Conservation (phyloP, 345 rosid species). For the Melastoma malabathricum region DNA sequence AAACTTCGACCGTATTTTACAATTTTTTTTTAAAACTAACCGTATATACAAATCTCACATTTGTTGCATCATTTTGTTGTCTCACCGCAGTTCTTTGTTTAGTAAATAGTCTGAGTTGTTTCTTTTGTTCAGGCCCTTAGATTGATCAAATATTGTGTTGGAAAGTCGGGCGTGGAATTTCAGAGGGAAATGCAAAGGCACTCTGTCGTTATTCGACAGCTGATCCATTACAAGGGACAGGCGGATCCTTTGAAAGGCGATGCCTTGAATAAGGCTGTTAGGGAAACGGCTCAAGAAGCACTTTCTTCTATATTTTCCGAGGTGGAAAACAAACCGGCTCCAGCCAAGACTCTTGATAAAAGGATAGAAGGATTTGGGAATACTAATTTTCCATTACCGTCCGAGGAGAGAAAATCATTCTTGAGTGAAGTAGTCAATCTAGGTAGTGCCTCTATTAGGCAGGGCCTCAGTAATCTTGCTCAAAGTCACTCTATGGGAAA, state of each 20-base stretch:
- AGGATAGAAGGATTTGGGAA: constrained; percentile 95
- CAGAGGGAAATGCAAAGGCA: constrained; percentile 37
- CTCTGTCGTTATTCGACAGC: constrained; percentile 35
- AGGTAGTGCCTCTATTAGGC: constrained; percentile 91
- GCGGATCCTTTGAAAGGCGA: constrained; percentile 82
- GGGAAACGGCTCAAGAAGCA: constrained; percentile 83
- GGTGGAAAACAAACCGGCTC: constrained; percentile 53
- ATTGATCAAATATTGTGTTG: too few species aligned
- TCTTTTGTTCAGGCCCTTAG: neutral
- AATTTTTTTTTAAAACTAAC: too few species aligned
- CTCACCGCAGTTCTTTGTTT: constrained; percentile 2
- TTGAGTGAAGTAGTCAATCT: constrained; percentile 88
- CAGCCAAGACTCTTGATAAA: constrained; percentile 45
- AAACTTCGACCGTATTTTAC: too few species aligned
- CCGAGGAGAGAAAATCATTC: constrained; percentile 81
- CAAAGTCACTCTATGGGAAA: constrained; percentile 50
- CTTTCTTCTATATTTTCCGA: constrained; percentile 72
- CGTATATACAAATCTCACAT: too few species aligned
- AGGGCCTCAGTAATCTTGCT: constrained; percentile 66
- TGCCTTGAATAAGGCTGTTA: constrained; percentile 84
- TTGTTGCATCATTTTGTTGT: too few species aligned
- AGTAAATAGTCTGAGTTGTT: neutral
- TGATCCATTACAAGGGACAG: constrained; percentile 5
- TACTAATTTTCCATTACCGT: constrained; percentile 57
- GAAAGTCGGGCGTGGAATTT: constrained; percentile 77